A percentile compares a stretch with the other conserved stretches of the same genome.
These are phyloP conservation scores for Ambrosiella cleistominuta DNA, from an alignment of 2,329 filamentous ascomycete species.

Conservation along the genomic window DNA sequence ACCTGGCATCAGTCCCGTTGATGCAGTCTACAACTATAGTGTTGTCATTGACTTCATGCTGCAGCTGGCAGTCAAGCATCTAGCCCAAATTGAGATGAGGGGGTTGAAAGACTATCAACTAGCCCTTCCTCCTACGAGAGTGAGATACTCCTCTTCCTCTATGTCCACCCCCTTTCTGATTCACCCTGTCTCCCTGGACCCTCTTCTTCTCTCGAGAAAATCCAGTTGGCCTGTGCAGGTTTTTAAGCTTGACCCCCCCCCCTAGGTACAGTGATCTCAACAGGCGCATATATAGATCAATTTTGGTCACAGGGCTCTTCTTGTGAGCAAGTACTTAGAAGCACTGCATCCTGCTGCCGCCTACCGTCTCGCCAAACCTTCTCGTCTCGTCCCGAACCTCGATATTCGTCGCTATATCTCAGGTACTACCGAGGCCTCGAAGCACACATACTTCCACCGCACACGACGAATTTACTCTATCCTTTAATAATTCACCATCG, in stretches of 20 bases:
- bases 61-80: neutral
- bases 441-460: neutral
- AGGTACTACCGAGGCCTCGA: neutral
- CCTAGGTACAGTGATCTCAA: neutral
- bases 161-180: conserved; percentile 8
- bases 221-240: conserved; percentile 9
- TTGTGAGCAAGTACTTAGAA: conserved; percentile 10
- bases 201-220: conserved; percentile 3
- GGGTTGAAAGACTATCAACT: neutral
- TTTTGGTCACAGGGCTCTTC: neutral
- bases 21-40: neutral
- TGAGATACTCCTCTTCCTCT: neutral
- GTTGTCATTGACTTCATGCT: neutral
- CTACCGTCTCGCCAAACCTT: conserved; percentile 11
- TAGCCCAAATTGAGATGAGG: neutral
- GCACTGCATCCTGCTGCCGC: conserved; percentile 13
- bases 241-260: conserved; percentile 11
- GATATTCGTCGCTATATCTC: conserved; percentile 8
- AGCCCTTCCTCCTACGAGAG: neutral
- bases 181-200: conserved; percentile 1
- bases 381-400: conserved; percentile 12
- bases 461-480: neutral
- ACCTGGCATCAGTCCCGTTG: neutral
- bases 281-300: neutral
- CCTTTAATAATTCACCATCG: neutral